Evolutionary conservation across 2,329 filamentous ascomycete genomes (phyloP).

Genomic region (Chaetomiaceae sp.): DNA sequence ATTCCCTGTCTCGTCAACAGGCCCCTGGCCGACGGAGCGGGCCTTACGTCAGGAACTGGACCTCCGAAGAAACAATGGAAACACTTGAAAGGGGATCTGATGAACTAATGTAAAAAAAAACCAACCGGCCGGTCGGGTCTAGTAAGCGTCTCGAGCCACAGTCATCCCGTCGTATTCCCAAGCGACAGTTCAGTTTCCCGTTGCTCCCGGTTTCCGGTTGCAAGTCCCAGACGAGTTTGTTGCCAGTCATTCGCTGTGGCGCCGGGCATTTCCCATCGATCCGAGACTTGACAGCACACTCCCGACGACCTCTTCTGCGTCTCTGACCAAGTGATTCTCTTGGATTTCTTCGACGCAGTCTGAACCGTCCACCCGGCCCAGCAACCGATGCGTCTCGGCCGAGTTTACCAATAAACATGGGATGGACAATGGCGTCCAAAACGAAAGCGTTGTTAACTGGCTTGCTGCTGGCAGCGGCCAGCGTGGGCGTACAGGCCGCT

Average conservation of each 20-base stretch:
- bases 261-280: background rate
- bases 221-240: too few relatives aligned
- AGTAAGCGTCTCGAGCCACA: conserved; percentile 2
- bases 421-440: conserved; percentile 12
- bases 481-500: conserved; percentile 3
- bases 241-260: background rate
- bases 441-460: conserved; percentile 13
- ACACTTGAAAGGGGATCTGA: background rate
- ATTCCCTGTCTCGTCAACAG: background rate
- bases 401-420: conserved; percentile 7
- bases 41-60: conserved; percentile 9
- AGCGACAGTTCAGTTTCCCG: too few relatives aligned
- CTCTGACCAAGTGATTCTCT: too few relatives aligned
- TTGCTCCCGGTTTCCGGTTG: too few relatives aligned
- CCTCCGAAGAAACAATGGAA: background rate
- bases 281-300: too few relatives aligned
- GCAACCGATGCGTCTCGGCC: conserved; percentile 5
- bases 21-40: conserved; percentile 7
- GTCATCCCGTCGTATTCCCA: background rate
- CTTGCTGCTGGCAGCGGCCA: conserved; percentile 14
- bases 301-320: background rate
- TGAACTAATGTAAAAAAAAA: too few relatives aligned
- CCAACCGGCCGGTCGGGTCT: background rate
- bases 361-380: background rate
- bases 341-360: too few relatives aligned